Evolutionary conservation across 75 land plant genomes (phyloP), one percentile per base, ranked within the genome.

Genomic region (Isoetes taiwanensis): DNA sequence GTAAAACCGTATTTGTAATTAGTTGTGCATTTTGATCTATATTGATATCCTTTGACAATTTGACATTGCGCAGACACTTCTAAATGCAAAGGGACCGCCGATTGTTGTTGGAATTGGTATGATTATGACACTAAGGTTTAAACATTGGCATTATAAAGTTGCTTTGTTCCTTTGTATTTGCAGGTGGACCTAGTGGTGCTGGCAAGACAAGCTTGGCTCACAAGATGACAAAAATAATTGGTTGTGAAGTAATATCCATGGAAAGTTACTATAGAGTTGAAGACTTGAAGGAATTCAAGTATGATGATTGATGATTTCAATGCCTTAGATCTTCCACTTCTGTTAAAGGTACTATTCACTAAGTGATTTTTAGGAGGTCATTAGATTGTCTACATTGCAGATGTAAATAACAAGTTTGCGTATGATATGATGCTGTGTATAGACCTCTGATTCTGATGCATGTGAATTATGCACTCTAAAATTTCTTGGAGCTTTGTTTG

Each of bases 101-200:
- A 65, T 90, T 20, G 73, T 90, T 35, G 89, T 84, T 43, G 96
- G 96, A 39, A 90, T 90, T 48, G 96, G 90, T 84, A 75, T 41
- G 56, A 34, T 6, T 53, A 20, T 20, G n/a, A n/a, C n/a, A n/a
- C n/a, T n/a, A n/a, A n/a, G n/a, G n/a, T n/a, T n/a, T n/a, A n/a
- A n/a, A n/a, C n/a, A n/a, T n/a, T n/a, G n/a, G 39, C 39, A 37
- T 37, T 37, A 37, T 14, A n/a, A n/a, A n/a, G n/a, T n/a, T n/a
- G n/a, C n/a, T n/a, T 8, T 46, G 3, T 8, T 23, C 10, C 2
- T 41, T 2, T 28, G 11, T 32, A 1, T 12, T 41, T 65, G 54
- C 69, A 94, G 99, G 99, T 19, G 99, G 99, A 70, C 99, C 99
- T 57, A 94, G 96, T 68, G 99, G 99, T 21, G 88, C 99, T 66